A percentile compares a stretch with the other conserved stretches of the same genome.
Evolutionary conservation across 2,329 filamentous ascomycete genomes (phyloP).

Genomic region (Dothideomycetes sp.): DNA sequence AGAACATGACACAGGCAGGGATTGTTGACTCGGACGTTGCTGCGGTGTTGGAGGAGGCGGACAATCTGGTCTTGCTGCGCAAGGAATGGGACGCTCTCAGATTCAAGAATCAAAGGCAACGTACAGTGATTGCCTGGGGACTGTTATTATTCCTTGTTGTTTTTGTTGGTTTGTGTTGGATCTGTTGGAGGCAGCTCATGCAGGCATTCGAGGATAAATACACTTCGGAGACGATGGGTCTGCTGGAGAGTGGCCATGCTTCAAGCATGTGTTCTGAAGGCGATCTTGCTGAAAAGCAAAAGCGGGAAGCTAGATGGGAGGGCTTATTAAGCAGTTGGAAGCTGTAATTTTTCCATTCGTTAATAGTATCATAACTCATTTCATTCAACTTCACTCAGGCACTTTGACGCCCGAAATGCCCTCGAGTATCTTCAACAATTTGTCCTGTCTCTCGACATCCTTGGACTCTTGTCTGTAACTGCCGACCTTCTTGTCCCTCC

Average conservation of each 20-base stretch:
- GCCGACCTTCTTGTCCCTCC: slow-evolving; percentile 26
- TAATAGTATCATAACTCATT: too few species aligned
- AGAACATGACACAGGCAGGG: not conserved
- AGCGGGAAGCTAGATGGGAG: too few species aligned
- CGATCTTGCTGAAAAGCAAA: too few species aligned
- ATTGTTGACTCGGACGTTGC: not conserved
- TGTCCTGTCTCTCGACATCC: slow-evolving; percentile 37
- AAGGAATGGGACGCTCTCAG: not conserved
- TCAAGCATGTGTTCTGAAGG: too few species aligned
- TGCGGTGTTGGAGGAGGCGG: not conserved
- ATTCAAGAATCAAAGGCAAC: not conserved
- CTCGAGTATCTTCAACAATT: slow-evolving; percentile 32
- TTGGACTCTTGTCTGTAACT: slow-evolving; percentile 25
- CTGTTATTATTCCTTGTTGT: not conserved
- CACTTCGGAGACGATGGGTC: too few species aligned
- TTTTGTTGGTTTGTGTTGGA: not conserved
- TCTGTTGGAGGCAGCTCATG: not conserved
- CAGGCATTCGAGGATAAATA: not conserved
- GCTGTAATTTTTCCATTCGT: too few species aligned
- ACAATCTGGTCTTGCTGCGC: not conserved
- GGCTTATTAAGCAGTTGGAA: too few species aligned
- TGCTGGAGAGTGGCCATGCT: too few species aligned
- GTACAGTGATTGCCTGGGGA: not conserved
- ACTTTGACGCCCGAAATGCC: slow-evolving; percentile 27
- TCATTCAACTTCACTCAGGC: too few species aligned